Evolutionary conservation across 192 early-diverging fungal genomes (phyloP), one percentile per base, ranked within the genome.

Genomic region (Phlyctochytrium arcticum): DNA sequence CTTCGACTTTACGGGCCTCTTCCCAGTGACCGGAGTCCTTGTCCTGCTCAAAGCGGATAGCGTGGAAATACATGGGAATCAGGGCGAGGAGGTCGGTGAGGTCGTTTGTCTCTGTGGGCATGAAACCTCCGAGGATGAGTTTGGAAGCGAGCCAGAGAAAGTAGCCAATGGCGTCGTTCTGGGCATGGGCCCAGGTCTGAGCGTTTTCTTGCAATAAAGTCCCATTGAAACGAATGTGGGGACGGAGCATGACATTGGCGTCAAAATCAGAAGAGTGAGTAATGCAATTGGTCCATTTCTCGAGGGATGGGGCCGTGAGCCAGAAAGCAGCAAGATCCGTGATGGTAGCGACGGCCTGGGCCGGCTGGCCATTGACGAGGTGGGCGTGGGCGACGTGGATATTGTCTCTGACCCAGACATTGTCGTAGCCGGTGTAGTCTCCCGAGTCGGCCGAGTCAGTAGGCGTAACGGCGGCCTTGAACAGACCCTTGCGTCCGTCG

Each of bases 211-310:
- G 29, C 7, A 73, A 39, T 4, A 27, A 6, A 23, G 63, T 67
- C 26, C 72, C 72, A 32, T 73, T 73, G 62, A 73, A 73, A 6
- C 72, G 67, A 36, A 73, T 73, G 48, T 73, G 72, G 44, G 72
- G 72, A 12, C 72, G 60, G 12, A 34, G 23, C 70, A 67, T 71
- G 33, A 72, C 70, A 65, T 71, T 34, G 48, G 46, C 47, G 29
- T 57, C 32, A 34, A 17, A 65, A 39, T 73, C 54, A 15, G 36
- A 51, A 3, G 32, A 24, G 8, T 56, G 30, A 5, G 15, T 6
- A 23, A 73, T 74, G 23, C 69, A 73, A 23, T 49, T 50, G n/a
- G 32, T 48, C 72, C 72, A 73, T 26, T 68, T 30, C 33, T 72
- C 21, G 4, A 26, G 19, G 49, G 64, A 65, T 15, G 19, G 17